Evolutionary conservation across 164 flowering plant genomes (phyloP).

Genomic region (Dillenia turbinata): DNA sequence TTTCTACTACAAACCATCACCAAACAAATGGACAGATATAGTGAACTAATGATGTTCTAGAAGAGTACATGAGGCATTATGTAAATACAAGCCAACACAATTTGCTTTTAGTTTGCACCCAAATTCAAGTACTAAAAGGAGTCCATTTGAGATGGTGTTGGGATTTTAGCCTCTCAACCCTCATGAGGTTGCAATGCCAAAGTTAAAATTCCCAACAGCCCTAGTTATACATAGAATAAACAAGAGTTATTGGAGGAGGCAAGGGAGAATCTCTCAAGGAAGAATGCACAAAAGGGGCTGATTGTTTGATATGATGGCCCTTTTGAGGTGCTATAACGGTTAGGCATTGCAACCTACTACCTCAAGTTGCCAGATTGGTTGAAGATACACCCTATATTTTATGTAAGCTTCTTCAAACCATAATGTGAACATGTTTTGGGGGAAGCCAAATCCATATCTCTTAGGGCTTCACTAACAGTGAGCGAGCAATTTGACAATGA

Average conservation of each 20-base stretch:
- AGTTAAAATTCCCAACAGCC: background rate
- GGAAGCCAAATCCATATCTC: background rate
- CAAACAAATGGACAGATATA: too few species aligned
- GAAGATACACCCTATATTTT: slow-evolving; percentile 16
- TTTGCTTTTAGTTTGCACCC: slow-evolving; percentile 4
- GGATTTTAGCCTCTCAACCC: background rate
- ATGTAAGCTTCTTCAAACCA: slow-evolving; percentile 12
- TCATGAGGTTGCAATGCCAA: background rate
- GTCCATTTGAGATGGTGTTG: slow-evolving; percentile 11
- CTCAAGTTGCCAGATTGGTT: slow-evolving; percentile 2
- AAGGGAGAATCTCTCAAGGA: slow-evolving; percentile 1
- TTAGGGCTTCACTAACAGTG: background rate
- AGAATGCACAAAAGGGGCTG: slow-evolving; percentile 1
- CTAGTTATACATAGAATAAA: background rate
- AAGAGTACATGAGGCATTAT: too few species aligned
- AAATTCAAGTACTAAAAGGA: background rate
- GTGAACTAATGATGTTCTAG: too few species aligned
- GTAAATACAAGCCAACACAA: background rate
- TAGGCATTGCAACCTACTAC: slow-evolving; percentile 7
- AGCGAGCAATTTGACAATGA: background rate
- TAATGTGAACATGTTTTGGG: background rate
- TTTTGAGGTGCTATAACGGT: slow-evolving; percentile 2
- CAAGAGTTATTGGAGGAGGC: background rate
- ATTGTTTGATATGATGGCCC: slow-evolving; percentile 15
- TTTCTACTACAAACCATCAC: too few species aligned